Evolutionary conservation across 116 monocot genomes (phyloP).

Genomic region (Posidonia oceanica): DNA sequence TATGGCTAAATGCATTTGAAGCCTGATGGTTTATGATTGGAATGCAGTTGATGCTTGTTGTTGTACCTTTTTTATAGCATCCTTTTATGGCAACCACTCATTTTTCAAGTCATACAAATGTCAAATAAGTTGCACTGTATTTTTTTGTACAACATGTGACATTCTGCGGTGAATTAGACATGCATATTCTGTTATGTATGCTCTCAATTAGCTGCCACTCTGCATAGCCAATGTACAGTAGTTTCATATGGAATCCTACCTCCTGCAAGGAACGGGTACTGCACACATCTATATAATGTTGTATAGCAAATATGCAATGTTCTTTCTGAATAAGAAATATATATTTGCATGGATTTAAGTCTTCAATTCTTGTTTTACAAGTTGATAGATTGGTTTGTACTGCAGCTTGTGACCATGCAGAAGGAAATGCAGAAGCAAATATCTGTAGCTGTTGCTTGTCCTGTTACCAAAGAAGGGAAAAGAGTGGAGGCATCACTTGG

Average conservation of each 20-base stretch:
- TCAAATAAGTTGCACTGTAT: too few relatives aligned
- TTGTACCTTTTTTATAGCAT: background rate
- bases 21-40: background rate
- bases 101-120: too few relatives aligned
- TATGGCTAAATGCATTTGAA: background rate
- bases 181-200: too few relatives aligned
- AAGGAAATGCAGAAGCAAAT: conserved; percentile 91
- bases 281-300: too few relatives aligned
- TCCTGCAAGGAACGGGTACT: too few relatives aligned
- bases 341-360: background rate
- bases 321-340: background rate
- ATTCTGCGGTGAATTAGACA: too few relatives aligned
- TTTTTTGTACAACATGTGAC: too few relatives aligned
- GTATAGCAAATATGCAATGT: too few relatives aligned
- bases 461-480: conserved; percentile 77
- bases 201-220: too few relatives aligned
- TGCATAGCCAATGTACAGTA: too few relatives aligned
- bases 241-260: too few relatives aligned
- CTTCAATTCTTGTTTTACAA: background rate
- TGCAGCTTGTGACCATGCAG: conserved; percentile 65
- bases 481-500: conserved; percentile 75
- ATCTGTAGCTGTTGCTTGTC: conserved; percentile 27
- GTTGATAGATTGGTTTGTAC: background rate
- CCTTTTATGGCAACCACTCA: too few relatives aligned
- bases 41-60: background rate